Evolutionary conservation across 768 basidiomycete species (phyloP).

Genomic region (Neoboletus magnificus): DNA sequence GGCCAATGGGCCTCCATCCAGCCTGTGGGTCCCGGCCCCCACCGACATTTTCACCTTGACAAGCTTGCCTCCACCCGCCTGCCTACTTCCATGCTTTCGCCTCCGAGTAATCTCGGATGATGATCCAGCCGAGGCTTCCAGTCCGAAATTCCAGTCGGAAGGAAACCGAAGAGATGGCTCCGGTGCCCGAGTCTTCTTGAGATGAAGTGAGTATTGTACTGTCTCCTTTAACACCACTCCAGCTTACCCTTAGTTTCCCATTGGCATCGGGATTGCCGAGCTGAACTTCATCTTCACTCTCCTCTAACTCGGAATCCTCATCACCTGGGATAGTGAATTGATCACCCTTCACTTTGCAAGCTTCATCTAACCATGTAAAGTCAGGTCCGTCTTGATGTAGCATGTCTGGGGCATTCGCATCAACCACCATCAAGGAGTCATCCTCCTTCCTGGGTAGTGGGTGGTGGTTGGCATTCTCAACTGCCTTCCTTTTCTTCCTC

Average conservation of each 20-base stretch:
- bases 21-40: neutral
- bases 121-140: slow-evolving; percentile 5
- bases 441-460: slow-evolving; percentile 19
- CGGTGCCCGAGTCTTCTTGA: slow-evolving; percentile 2
- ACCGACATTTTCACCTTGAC: slow-evolving; percentile 22
- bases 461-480: slow-evolving; percentile 12
- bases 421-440: slow-evolving; percentile 30
- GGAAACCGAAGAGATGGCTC: slow-evolving; percentile 9
- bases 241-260: slow-evolving; percentile 10
- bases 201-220: neutral
- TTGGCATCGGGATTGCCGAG: neutral
- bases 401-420: slow-evolving; percentile 24
- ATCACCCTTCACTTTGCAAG: slow-evolving; percentile 29
- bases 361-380: slow-evolving; percentile 27
- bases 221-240: neutral
- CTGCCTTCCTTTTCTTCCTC: slow-evolving; percentile 26
- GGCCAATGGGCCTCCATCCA: slow-evolving; percentile 9
- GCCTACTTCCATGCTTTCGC: slow-evolving; percentile 9
- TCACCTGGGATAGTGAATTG: slow-evolving; percentile 14
- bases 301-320: slow-evolving; percentile 12
- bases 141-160: slow-evolving; percentile 24
- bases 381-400: slow-evolving; percentile 12
- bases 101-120: slow-evolving; percentile 9
- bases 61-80: slow-evolving; percentile 16
- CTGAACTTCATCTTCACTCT: slow-evolving; percentile 20